Evolutionary conservation across 257 asterid species (phyloP).

Genomic region (Nicotiana benthamiana): DNA sequence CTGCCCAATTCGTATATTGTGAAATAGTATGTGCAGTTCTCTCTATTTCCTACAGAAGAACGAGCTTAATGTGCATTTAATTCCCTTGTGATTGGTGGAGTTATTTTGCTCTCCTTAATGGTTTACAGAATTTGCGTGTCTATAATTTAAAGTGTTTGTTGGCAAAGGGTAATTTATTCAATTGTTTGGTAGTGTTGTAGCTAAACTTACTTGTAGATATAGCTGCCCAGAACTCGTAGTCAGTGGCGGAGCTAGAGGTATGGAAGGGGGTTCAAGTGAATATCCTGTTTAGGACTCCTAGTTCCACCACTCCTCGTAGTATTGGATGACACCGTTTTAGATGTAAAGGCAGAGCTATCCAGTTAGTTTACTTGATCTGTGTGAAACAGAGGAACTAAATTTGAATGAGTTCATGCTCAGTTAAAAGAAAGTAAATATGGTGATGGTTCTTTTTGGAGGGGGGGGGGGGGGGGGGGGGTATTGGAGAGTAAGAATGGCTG

Average conservation of each 20-base stretch:
- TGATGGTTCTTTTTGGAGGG: background rate
- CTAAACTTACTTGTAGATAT: background rate
- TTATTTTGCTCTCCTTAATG: background rate
- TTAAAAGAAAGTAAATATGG: background rate
- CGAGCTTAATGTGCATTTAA: background rate
- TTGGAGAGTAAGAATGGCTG: background rate
- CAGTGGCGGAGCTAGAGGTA: too few species aligned
- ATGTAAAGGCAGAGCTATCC: background rate
- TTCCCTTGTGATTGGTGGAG: background rate
- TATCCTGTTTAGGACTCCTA: too few species aligned
- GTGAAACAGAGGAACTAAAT: background rate
- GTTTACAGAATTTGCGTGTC: background rate
- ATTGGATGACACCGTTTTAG: background rate
- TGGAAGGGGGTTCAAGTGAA: too few species aligned
- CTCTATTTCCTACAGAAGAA: background rate
- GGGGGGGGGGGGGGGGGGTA: background rate
- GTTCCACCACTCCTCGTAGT: background rate
- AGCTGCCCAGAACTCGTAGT: background rate
- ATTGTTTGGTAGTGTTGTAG: background rate
- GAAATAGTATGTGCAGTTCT: background rate
- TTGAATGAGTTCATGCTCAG: background rate
- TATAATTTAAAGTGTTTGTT: background rate
- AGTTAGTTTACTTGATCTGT: background rate
- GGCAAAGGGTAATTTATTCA: background rate
- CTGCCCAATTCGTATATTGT: background rate